Percentiles rank a stretch among this genome's conserved stretches.
These are phyloP conservation scores for Parafenestella ontariensis DNA, from an alignment of 2,329 filamentous ascomycete species.

Conservation along the genomic window DNA sequence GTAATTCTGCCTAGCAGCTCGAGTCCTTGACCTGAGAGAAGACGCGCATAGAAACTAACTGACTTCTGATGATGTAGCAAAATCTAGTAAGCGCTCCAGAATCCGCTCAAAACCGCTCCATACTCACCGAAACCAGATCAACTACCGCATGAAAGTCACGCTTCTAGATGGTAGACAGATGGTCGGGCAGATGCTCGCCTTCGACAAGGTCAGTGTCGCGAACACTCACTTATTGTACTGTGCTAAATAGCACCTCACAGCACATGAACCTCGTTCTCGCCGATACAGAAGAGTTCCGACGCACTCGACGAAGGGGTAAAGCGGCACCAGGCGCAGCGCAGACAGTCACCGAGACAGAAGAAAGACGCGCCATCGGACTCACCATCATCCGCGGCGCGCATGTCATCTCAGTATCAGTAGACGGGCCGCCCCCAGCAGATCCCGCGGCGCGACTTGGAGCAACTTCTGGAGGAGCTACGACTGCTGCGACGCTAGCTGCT, in stretches of 20 bases:
- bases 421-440: conserved; percentile 93
- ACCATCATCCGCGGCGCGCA: conserved; percentile 94
- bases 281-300: conserved; percentile 75
- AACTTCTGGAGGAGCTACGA: conserved; percentile 69
- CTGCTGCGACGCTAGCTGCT: conserved; percentile 69
- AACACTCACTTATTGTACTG: not conserved
- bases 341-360: conserved; percentile 81
- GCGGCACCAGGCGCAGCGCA: conserved; percentile 69
- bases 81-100: conserved; percentile 64
- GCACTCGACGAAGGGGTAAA: conserved; percentile 62
- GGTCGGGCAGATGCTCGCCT: conserved; percentile 97
- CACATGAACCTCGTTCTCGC: conserved; percentile 99
- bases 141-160: conserved; percentile 98
- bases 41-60: conserved; percentile 55
- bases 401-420: conserved; percentile 92
- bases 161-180: conserved; percentile 95
- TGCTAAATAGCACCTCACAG: conserved; percentile 56
- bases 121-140: conserved; percentile 72
- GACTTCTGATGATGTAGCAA: conserved; percentile 60
- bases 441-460: conserved; percentile 86
- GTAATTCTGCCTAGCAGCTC: conserved; percentile 56
- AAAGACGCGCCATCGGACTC: conserved; percentile 95
- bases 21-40: conserved; percentile 46
- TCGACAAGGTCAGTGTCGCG: conserved; percentile 78
- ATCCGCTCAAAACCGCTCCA: conserved; percentile 13